Percentiles rank a stretch among this genome's conserved stretches.
These are phyloP conservation scores for Flaveria bidentis DNA, from an alignment of 129 eudicot genomes.

Conservation along the genomic window DNA sequence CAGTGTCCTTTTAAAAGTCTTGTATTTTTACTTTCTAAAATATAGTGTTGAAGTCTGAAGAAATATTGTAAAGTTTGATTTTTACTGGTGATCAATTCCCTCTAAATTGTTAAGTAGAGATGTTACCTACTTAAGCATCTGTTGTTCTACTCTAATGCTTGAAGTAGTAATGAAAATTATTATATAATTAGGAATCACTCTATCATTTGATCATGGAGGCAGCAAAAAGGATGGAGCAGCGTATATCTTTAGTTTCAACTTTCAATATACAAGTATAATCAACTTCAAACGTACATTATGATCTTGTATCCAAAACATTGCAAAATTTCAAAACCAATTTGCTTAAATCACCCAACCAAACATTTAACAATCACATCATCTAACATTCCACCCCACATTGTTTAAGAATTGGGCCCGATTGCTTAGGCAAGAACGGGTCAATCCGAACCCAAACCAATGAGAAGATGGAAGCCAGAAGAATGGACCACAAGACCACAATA, in stretches of 20 bases:
- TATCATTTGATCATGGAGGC: too few species aligned
- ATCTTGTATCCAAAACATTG: slow-evolving; percentile 25
- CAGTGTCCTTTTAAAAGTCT: background rate
- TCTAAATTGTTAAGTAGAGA: too few species aligned
- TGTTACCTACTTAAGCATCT: too few species aligned
- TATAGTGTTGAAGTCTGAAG: background rate
- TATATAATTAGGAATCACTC: too few species aligned
- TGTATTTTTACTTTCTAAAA: background rate
- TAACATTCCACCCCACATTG: slow-evolving; percentile 97
- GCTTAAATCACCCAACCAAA: slow-evolving; percentile 23
- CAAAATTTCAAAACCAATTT: slow-evolving; percentile 18
- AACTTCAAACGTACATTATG: slow-evolving; percentile 23
- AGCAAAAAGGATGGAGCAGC: background rate
- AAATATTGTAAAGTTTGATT: background rate
- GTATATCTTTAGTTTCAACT: slow-evolving; percentile 8
- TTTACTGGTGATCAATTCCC: too few species aligned
- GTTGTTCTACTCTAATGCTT: too few species aligned
- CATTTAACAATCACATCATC: slow-evolving; percentile 1
- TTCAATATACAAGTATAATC: slow-evolving; percentile 26
- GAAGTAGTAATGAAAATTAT: too few species aligned
- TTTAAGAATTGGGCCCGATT: slow-evolving; percentile 88
- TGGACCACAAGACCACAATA: slow-evolving; percentile 90
- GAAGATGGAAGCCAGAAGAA: slow-evolving; percentile 90
- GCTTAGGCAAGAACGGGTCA: slow-evolving; percentile 98
- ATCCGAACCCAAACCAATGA: slow-evolving; percentile 95